Percentiles rank a stretch among this genome's conserved stretches.
Evolutionary conservation across 2,329 filamentous ascomycete species (phyloP).

Genomic region (Diaporthe sp.): DNA sequence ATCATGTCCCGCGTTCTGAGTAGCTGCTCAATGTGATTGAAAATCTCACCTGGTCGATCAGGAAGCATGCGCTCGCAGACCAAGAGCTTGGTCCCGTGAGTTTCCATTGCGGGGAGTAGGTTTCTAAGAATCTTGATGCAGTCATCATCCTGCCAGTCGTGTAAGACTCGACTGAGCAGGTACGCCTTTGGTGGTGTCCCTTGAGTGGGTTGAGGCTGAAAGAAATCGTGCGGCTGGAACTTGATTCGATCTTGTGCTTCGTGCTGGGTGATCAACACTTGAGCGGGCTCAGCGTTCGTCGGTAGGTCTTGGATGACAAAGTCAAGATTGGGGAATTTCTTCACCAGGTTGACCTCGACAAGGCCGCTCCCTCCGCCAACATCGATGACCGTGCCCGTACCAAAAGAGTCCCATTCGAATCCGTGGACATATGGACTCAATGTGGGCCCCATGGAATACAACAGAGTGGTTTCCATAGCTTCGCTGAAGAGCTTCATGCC

Average conservation of each 20-base stretch:
- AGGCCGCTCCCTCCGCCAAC: slow-evolving; percentile 8
- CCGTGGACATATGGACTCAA: slow-evolving; percentile 1
- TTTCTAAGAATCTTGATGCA: slow-evolving; percentile 51
- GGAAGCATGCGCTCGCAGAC: slow-evolving; percentile 41
- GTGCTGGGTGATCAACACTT: neutral
- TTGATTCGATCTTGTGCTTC: neutral
- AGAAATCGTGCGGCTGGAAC: slow-evolving; percentile 51
- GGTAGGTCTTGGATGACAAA: slow-evolving; percentile 11
- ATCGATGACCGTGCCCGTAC: neutral
- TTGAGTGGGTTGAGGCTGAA: slow-evolving; percentile 50
- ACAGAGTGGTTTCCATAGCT: slow-evolving; percentile 6
- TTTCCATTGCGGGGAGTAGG: slow-evolving; percentile 51
- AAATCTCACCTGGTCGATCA: slow-evolving; percentile 35
- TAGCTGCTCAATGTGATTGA: slow-evolving; percentile 38
- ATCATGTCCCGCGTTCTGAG: slow-evolving; percentile 23
- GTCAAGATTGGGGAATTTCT: neutral
- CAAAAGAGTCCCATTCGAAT: slow-evolving; percentile 1
- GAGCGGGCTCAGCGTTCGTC: neutral
- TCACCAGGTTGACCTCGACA: neutral
- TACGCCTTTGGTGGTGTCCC: slow-evolving; percentile 48
- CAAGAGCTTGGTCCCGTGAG: slow-evolving; percentile 37
- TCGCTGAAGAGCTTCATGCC: slow-evolving; percentile 14
- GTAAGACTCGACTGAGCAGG: slow-evolving; percentile 54
- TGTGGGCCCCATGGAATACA: neutral
- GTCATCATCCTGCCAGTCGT: slow-evolving; percentile 56